Percentiles rank a stretch among this genome's conserved stretches.
These are phyloP conservation scores for Pseudoneurospora amorphoporcata DNA, from an alignment of 495 filamentous ascomycete species.

Conservation along the genomic window DNA sequence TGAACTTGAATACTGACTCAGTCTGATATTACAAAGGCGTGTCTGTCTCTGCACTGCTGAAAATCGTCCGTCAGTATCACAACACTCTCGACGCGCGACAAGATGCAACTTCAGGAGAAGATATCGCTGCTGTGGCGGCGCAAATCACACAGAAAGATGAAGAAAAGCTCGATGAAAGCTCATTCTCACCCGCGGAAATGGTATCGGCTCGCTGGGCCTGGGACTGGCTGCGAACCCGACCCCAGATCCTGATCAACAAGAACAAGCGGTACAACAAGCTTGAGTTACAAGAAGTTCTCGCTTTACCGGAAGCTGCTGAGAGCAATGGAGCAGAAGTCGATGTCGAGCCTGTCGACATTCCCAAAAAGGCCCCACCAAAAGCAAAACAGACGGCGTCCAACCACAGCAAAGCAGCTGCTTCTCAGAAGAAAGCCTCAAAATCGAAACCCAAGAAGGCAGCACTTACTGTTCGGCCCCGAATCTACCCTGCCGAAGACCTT, in stretches of 20 bases:
- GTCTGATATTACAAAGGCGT: conserved; percentile 11
- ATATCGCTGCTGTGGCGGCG: background rate
- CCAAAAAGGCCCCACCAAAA: background rate
- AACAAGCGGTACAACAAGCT: conserved; percentile 33
- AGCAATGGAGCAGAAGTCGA: background rate
- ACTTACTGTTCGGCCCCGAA: conserved; percentile 22
- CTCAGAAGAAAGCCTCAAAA: background rate
- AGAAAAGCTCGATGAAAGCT: conserved; percentile 9
- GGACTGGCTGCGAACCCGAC: conserved; percentile 32
- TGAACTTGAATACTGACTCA: conserved; percentile 6
- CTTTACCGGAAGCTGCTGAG: conserved; percentile 24
- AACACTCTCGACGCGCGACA: conserved; percentile 5
- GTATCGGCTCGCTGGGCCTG: conserved; percentile 31
- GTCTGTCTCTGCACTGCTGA: conserved; percentile 15
- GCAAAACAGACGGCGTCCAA: background rate
- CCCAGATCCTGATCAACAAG: conserved; percentile 33
- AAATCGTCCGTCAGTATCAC: conserved; percentile 22
- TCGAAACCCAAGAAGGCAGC: conserved; percentile 9
- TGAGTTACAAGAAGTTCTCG: conserved; percentile 29
- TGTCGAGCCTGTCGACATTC: background rate
- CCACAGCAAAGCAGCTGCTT: background rate
- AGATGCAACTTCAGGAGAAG: conserved; percentile 3
- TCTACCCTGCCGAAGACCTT: conserved; percentile 32
- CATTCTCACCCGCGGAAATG: conserved; percentile 19
- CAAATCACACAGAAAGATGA: conserved; percentile 2